Conservation (phyloP, 148 eudicot species). For the Dysphania ambrosioides region DNA sequence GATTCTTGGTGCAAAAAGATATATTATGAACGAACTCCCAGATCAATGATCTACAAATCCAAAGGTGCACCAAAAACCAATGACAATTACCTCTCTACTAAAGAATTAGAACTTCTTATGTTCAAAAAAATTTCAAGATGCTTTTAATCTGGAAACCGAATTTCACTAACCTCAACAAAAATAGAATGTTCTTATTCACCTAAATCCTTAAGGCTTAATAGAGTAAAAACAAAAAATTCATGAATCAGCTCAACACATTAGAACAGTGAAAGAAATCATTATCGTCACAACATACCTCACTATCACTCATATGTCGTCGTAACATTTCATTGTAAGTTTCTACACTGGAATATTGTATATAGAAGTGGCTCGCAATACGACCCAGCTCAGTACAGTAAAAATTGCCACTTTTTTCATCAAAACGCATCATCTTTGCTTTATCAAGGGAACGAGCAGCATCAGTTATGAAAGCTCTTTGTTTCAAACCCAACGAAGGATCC, state of each 20-base stretch:
- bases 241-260: not conserved
- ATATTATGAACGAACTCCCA: not conserved
- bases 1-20: not conserved
- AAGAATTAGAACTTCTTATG: not conserved
- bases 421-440: slow-evolving; percentile 99
- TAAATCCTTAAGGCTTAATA: not conserved
- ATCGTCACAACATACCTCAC: slow-evolving; percentile 54
- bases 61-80: slow-evolving; percentile 1
- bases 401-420: slow-evolving; percentile 99
- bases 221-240: not conserved
- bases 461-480: slow-evolving; percentile 83
- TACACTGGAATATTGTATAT: slow-evolving; percentile 96
- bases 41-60: not conserved
- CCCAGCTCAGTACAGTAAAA: slow-evolving; percentile 99
- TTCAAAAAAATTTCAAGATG: not conserved
- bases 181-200: not conserved
- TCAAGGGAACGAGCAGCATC: slow-evolving; percentile 99
- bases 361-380: slow-evolving; percentile 98
- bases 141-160: not conserved
- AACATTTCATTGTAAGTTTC: slow-evolving; percentile 98
- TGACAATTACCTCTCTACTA: not conserved
- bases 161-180: not conserved
- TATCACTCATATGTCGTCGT: slow-evolving; percentile 92
- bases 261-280: not conserved
- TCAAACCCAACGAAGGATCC: slow-evolving; percentile 88